Base-by-base conservation (phyloP, 2,329 filamentous ascomycete genomes). In the Alternaria ethzedia region DNA sequence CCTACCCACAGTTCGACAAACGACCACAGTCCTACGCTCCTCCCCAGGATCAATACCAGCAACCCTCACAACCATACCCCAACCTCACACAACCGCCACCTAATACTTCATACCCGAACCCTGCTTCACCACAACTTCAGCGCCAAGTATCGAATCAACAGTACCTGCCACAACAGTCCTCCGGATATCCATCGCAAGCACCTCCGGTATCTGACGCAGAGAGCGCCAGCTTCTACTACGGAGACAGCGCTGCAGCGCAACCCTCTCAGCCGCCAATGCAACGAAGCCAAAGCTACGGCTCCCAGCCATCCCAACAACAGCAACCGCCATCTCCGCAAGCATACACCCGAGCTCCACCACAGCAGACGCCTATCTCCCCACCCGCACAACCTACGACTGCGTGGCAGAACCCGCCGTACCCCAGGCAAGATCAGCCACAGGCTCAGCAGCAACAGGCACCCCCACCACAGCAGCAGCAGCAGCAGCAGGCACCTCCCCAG, bases 1-100 rank as follows among this genome's bases (percentile, higher is more conserved):
- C 77, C n/a, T 79, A 81, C 45, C 59, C 76, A 25, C 74, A 79
- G 44, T 79, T 76, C 57, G 75, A 81, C 55, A 75, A 79, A 56
- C 77, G 75, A 47, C 67, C 72, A 7, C 72, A 70, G 45, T 70
- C 74, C 17, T 74, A 71, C 32, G 67, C 72, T 11, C 71, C 73
- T 7, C 73, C 73, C 20, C 66, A 68, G 6, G 77, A 79, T 10
- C 73, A 75, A 32, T 77, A 78, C 30, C 78, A 77, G 58, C 75
- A 74, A 51, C 78, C 75, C 21, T 75, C 75, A 30, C 76, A 80
- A 52, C 75, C 77, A 28, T 80, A 79, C 45, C 76, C 76, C 9
- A 79, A 73, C 47, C 64, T 78, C 4, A 47, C 71, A 20, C 78
- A 79, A 59, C 67, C 41, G 10, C 67, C 73, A 11, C 65, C 73